Evolutionary conservation across 305 asterid species (phyloP).

Genomic region (Striga hermonthica): DNA sequence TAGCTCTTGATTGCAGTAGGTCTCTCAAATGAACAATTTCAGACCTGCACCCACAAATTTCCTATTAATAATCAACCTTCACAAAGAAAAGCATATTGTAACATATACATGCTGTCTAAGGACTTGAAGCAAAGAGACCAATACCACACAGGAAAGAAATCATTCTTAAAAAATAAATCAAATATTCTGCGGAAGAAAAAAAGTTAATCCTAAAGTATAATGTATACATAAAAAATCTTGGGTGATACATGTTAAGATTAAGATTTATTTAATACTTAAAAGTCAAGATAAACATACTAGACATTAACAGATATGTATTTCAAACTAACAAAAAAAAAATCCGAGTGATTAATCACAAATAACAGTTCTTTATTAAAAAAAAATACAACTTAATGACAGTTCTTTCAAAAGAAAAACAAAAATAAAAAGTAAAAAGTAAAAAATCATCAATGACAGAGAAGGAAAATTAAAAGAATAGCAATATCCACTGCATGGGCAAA

Average conservation of each 20-base stretch:
- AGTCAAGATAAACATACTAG: too few relatives aligned
- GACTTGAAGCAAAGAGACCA: too few relatives aligned
- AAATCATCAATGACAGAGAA: not conserved
- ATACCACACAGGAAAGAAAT: too few relatives aligned
- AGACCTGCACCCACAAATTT: slow-evolving; percentile 50
- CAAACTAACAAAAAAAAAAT: slow-evolving; percentile 1
- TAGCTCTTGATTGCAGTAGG: slow-evolving; percentile 68
- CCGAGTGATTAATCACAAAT: not conserved
- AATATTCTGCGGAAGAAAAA: too few relatives aligned
- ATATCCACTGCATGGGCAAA: not conserved
- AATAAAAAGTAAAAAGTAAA: too few relatives aligned
- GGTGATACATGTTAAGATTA: slow-evolving; percentile 11
- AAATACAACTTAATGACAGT: too few relatives aligned
- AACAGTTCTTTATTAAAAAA: too few relatives aligned
- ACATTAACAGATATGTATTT: not conserved
- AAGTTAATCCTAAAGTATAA: slow-evolving; percentile 16
- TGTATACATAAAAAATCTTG: slow-evolving; percentile 12
- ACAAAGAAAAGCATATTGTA: not conserved
- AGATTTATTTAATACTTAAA: not conserved
- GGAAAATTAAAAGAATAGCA: not conserved
- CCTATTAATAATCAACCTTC: slow-evolving; percentile 8
- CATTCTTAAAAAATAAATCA: too few relatives aligned
- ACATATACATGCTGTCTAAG: not conserved
- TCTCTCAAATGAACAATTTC: slow-evolving; percentile 72
- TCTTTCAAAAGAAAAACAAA: too few relatives aligned